Evolutionary conservation across 805 yeast genomes (phyloP).

Genomic region (Yarrowia hollandica): DNA sequence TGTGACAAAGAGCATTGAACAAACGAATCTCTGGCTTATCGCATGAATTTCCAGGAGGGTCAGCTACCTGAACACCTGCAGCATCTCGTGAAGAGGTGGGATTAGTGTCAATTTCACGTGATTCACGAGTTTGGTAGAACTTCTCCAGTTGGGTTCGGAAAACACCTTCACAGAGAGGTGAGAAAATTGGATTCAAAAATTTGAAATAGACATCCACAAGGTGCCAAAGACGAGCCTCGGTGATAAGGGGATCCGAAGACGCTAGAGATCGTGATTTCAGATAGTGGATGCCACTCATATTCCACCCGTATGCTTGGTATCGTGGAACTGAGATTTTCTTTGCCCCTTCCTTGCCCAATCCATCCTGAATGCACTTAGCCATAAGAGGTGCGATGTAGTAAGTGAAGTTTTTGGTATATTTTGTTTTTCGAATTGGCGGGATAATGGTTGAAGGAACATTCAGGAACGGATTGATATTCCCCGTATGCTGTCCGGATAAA

Average conservation of each 20-base stretch:
- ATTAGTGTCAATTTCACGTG: neutral
- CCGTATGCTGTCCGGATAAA: neutral
- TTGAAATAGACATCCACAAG: slow-evolving; percentile 47
- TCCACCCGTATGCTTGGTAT: slow-evolving; percentile 66
- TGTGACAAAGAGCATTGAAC: slow-evolving; percentile 53
- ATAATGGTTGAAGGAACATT: slow-evolving; percentile 17
- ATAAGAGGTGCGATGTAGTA: slow-evolving; percentile 26
- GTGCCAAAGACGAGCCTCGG: slow-evolving; percentile 34
- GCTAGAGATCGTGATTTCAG: slow-evolving; percentile 38
- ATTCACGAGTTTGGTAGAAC: slow-evolving; percentile 1
- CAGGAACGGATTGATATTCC: neutral
- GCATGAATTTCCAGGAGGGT: neutral
- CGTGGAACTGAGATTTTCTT: slow-evolving; percentile 49
- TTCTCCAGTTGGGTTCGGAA: slow-evolving; percentile 50
- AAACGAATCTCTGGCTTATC: slow-evolving; percentile 41
- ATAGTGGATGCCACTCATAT: slow-evolving; percentile 59
- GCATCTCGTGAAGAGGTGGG: neutral
- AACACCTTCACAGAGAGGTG: slow-evolving; percentile 54
- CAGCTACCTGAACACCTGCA: neutral
- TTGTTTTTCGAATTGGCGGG: slow-evolving; percentile 12
- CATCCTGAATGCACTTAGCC: slow-evolving; percentile 26
- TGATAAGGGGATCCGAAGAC: slow-evolving; percentile 36
- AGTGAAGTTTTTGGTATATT: slow-evolving; percentile 23
- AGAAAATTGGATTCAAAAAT: slow-evolving; percentile 54
- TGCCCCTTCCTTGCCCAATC: slow-evolving; percentile 21